Base-by-base conservation (phyloP, 805 yeast genomes). In the Ogataea pini region DNA sequence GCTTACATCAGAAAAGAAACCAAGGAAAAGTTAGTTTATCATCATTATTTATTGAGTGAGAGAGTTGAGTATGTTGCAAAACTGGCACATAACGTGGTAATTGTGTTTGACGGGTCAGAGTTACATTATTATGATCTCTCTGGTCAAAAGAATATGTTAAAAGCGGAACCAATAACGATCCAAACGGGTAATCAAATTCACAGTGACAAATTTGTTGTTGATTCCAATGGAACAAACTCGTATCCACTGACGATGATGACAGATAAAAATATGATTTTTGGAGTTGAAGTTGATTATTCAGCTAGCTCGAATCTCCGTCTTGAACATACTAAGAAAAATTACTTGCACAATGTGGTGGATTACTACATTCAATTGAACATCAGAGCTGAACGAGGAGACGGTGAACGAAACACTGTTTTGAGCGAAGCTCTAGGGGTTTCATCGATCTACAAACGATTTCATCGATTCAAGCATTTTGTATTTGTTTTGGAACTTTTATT, bases 401-500 rank as follows among this genome's bases (percentile, higher is more conserved):
- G 32, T n/a, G n/a, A n/a, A n/a, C n/a, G n/a, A 28, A 10, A n/a
- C 32, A 12, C 14, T n/a, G n/a, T n/a, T n/a, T n/a, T 28, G 31
- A 5, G 13, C 10, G 58, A 58, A 36, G 67, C 64, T 7, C 49
- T 60, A 9, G 61, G 65, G 29, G 53, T 64, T 1, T 50, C 61
- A 2, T 52, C 61, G 0, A 67, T 73, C 22, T 67, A 65, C 43
- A 55, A 56, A 22, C 70, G 68, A 49, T 78, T 75, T 57, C 59
- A 65, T 25, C 58, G 59, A 12, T 77, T 73, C 55, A 64, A 65
- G 18, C 75, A 72, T 47, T 79, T 73, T 51, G 65, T 69, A 32
- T 78, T 76, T 57, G 77, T 81, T 44, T 59, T 79, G 34, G 84
- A 79, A 55, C 59, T 78, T 25, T 59, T 79, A 16, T 58, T 79